Evolutionary conservation across 192 early-diverging fungal species (phyloP).

Genomic region (Helicostylum pulchrum): DNA sequence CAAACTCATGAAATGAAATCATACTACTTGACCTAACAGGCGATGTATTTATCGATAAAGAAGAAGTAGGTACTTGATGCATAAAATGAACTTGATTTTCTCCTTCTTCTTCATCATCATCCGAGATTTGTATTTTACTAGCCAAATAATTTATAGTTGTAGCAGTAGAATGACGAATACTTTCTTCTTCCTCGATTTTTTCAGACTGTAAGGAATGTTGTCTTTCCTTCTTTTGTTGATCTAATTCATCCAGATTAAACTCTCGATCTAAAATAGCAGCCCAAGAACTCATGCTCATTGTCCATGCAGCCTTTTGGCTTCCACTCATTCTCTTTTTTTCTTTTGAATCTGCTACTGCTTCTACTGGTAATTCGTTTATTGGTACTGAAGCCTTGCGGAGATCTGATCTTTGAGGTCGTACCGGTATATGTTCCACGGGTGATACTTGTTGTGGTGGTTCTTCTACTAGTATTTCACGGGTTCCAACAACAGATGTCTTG

Average conservation of each 20-base stretch:
- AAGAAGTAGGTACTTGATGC: too few relatives aligned
- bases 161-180: not conserved
- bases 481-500: too few relatives aligned
- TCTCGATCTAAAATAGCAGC: slow-evolving; percentile 20
- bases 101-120: not conserved
- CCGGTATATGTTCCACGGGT: not conserved
- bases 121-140: not conserved
- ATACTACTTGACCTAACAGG: too few relatives aligned
- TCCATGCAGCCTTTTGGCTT: slow-evolving; percentile 30
- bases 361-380: not conserved
- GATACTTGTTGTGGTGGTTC: not conserved
- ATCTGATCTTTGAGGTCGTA: not conserved
- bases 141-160: not conserved
- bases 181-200: not conserved
- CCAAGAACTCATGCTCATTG: slow-evolving; percentile 19
- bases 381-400: not conserved
- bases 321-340: slow-evolving; percentile 20
- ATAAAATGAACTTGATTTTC: too few relatives aligned
- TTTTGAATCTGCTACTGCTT: not conserved
- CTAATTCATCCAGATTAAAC: slow-evolving; percentile 21
- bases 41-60: too few relatives aligned
- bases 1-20: too few relatives aligned
- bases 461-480: too few relatives aligned
- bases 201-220: not conserved
- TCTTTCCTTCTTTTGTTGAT: slow-evolving; percentile 9